Evolutionary conservation across 768 basidiomycete species (phyloP), one percentile per base, ranked within the genome.

Genomic region (Lactarius evosmus): DNA sequence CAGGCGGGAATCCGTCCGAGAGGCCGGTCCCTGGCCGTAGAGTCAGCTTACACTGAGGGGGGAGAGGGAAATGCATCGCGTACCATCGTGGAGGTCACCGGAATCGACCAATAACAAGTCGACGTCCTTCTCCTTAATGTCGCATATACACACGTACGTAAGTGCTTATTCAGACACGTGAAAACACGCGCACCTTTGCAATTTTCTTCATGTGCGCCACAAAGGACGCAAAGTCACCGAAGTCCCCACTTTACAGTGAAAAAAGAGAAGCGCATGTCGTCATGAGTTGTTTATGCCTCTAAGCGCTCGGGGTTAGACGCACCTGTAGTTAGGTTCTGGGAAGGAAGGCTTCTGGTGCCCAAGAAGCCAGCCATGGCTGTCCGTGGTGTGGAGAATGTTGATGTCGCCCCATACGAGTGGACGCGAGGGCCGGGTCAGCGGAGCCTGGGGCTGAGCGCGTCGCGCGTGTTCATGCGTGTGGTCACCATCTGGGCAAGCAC

Each of bases 211-310:
- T 88, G 63, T 91, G 90, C 2, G 82, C 69, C 16, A 92, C 87
- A 67, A 95, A 97, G n/a, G 89, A 91, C 41, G 87, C 80, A 71
- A 95, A 89, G 68, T 93, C 91, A n/a, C 92, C 93, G 30, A 86
- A 79, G 70, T 86, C 84, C 16, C 83, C 85, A 62, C 82, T 78
- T 60, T 7, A 38, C 29, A 30, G 53, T 17, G 12, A 38, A 40
- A 22, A 16, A 68, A 34, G 22, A 33, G 49, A 29, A 25, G 29
- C 44, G 34, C 22, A 27, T 16, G 29, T 11, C 17, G 14, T 27
- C 22, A 22, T 14, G 12, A 22, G 53, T 60, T 19, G 22, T 14
- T 60, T 19, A 27, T 14, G 30, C n/a, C n/a, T n/a, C n/a, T n/a
- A n/a, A n/a, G n/a, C n/a, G n/a, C n/a, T n/a, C n/a, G n/a, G n/a